Evolutionary conservation across 2,329 filamentous ascomycete species (phyloP), one percentile per base, ranked within the genome.

Genomic region (Curvularia sp.): DNA sequence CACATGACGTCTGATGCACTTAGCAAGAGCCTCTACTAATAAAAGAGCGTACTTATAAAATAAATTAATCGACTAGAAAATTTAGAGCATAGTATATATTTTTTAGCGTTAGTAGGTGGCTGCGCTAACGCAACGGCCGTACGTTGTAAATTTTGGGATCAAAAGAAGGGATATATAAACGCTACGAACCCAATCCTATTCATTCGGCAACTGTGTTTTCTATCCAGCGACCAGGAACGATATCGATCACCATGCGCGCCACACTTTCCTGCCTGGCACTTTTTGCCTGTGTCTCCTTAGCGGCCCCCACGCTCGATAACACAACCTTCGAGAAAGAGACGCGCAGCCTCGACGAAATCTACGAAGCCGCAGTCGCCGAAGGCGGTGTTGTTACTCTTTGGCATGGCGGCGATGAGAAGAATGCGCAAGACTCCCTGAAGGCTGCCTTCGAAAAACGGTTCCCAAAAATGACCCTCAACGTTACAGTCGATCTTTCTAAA

Each of bases 401-500:
- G 80, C 81, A 81, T 41, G 82, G 82, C 2, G 83, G 82, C n/a
- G 82, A 83, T 35, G 80, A 83, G 56, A 62, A 62, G 28, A 68
- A 64, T 42, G 79, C 81, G 49, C 78, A 79, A 33, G 66, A 79
- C 53, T 28, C 10, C 1, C 58, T 83, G 13, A 83, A 81, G 63
- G 41, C 69, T 3, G 75, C 75, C 0, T 85, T 84, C 59, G 81
- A 83, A 61, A 60, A 66, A 0, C 72, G 75, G 0, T 86, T 85
- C 62, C 83, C 83, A 0, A 78, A 79, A 8, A 80, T 85, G 57
- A 81, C 77, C 4, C 77, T 86, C 15, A 84, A 86, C 62, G 49
- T 84, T 35, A 85, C 84, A 0, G 82, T 85, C 43, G 83, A 85
- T 57, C 66, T 86, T 0, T 85, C 83, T 58, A 86, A 86, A 64